These are phyloP conservation scores for Phytophthora megakarya DNA, from an alignment of 352 stramenopile genomes.

Conservation along the genomic window DNA sequence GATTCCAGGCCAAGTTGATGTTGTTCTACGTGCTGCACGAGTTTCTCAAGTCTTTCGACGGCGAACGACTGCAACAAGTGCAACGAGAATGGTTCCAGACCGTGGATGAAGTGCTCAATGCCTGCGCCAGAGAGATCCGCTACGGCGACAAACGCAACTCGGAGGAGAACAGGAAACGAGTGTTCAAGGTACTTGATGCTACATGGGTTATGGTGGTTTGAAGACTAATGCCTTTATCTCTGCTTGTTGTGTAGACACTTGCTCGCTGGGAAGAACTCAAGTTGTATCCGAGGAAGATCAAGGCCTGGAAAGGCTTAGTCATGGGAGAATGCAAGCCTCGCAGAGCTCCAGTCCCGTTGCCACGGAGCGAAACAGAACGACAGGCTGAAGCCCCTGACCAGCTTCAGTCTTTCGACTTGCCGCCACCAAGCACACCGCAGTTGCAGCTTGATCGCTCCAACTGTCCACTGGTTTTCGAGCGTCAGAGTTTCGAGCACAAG, in stretches of 20 bases:
- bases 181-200: slow-evolving; percentile 88
- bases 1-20: slow-evolving; percentile 86
- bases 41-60: slow-evolving; percentile 84
- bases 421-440: slow-evolving; percentile 42
- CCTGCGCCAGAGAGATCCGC: slow-evolving; percentile 69
- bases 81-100: slow-evolving; percentile 84
- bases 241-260: slow-evolving; percentile 50
- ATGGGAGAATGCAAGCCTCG: slow-evolving; percentile 74
- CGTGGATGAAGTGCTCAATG: slow-evolving; percentile 78
- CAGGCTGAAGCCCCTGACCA: slow-evolving; percentile 71
- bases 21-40: slow-evolving; percentile 89
- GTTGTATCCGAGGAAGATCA: slow-evolving; percentile 78
- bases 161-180: slow-evolving; percentile 70
- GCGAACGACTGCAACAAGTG: slow-evolving; percentile 54
- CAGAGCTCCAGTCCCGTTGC: slow-evolving; percentile 52
- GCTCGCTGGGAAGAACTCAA: slow-evolving; percentile 86
- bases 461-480: slow-evolving; percentile 79
- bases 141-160: slow-evolving; percentile 67
- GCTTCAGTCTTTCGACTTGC: slow-evolving; percentile 75
- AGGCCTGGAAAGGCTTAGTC: slow-evolving; percentile 76
- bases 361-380: slow-evolving; percentile 67
- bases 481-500: slow-evolving; percentile 54
- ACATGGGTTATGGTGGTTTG: neutral
- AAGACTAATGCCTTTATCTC: neutral
- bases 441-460: slow-evolving; percentile 76